phyloP scores from a whole-genome alignment of 106 monocot genomes.

The Dendrobium nobile region DNA sequence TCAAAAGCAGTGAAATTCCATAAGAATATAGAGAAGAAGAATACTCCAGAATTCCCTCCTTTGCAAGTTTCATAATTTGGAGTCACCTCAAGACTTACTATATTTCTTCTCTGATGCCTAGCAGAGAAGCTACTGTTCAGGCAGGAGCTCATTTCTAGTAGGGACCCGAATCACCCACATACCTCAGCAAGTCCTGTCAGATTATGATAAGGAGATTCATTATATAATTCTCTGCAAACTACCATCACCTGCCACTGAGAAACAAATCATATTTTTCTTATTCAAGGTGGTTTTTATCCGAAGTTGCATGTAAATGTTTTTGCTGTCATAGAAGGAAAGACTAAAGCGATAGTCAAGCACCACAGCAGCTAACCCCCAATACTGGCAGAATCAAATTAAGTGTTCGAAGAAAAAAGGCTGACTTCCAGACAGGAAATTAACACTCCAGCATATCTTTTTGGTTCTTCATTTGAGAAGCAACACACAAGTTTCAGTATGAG shows the following conservation, averaged over 20 bases:
- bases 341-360: conserved; percentile 9
- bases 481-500: neutral
- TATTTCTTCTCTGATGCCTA: conserved; percentile 7
- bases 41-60: conserved; percentile 60
- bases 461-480: neutral
- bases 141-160: conserved; percentile 30
- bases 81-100: neutral
- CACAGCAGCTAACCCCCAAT: conserved; percentile 14
- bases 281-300: neutral
- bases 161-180: conserved; percentile 23
- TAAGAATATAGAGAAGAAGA: conserved; percentile 49
- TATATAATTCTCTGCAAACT: neutral
- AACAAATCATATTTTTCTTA: no score
- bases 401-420: neutral
- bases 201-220: conserved; percentile 1
- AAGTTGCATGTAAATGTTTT: neutral
- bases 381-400: neutral
- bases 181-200: conserved; percentile 7
- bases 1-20: conserved; percentile 80
- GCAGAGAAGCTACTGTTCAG: conserved; percentile 5
- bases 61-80: conserved; percentile 19
- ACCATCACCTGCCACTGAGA: conserved; percentile 17
- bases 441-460: neutral
- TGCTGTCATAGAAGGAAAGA: conserved; percentile 17
- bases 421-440: neutral